phyloP scores from a whole-genome alignment of 1,284 basidiomycete genomes.

The Puccinia novopanici region DNA sequence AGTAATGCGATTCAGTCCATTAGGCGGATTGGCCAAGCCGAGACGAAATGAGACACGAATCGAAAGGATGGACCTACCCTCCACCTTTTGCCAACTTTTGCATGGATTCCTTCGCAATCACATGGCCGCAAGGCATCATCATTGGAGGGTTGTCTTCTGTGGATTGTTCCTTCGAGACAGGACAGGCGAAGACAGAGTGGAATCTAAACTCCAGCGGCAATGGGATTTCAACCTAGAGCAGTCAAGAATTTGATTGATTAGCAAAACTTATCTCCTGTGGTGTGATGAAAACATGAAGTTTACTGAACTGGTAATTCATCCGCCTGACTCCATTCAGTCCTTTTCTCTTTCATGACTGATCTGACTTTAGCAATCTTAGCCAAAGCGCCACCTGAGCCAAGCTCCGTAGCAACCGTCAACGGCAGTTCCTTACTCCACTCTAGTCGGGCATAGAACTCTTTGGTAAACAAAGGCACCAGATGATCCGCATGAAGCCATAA shows the following conservation, averaged over 20 bases:
- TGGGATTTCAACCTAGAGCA: slow-evolving; percentile 82
- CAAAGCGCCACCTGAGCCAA: slow-evolving; percentile 84
- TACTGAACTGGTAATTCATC: slow-evolving; percentile 78
- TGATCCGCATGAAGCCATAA: slow-evolving; percentile 66
- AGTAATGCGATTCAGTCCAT: background rate
- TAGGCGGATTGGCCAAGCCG: background rate
- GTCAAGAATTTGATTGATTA: slow-evolving; percentile 36
- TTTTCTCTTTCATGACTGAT: slow-evolving; percentile 85
- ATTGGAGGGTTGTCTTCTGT: slow-evolving; percentile 92
- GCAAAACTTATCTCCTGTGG: background rate
- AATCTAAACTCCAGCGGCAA: slow-evolving; percentile 78
- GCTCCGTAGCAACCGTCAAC: slow-evolving; percentile 79
- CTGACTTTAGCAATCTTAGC: slow-evolving; percentile 87
- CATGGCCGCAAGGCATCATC: slow-evolving; percentile 95
- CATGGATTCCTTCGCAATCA: slow-evolving; percentile 83
- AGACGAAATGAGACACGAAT: background rate
- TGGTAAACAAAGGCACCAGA: slow-evolving; percentile 77
- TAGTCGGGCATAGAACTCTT: slow-evolving; percentile 82
- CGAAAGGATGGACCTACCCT: slow-evolving; percentile 67
- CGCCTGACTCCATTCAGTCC: slow-evolving; percentile 84
- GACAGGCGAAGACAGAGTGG: slow-evolving; percentile 95
- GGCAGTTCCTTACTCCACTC: slow-evolving; percentile 86
- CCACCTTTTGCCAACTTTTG: slow-evolving; percentile 79
- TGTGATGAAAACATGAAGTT: background rate
- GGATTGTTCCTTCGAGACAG: slow-evolving; percentile 87